Evolutionary conservation across 2,329 filamentous ascomycete species (phyloP).

Genomic region (Albifimbria verrucaria): DNA sequence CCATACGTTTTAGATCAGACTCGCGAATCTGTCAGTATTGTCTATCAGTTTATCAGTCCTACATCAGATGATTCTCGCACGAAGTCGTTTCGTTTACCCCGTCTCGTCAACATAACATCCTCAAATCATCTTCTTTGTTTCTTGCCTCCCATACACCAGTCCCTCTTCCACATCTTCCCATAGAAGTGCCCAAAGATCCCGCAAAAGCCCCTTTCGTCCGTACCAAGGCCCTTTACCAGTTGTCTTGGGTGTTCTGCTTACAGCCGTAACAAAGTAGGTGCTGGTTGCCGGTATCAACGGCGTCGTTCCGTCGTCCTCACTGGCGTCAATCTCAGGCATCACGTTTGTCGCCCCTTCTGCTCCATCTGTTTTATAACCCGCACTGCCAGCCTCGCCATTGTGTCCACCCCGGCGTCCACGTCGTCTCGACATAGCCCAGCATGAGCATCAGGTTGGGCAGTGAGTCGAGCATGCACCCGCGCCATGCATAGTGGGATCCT

Average conservation of each 20-base stretch:
- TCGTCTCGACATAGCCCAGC: constrained; percentile 62
- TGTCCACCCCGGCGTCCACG: constrained; percentile 66
- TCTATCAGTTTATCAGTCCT: too few relatives aligned
- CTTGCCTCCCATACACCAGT: constrained; percentile 22
- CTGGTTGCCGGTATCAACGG: constrained; percentile 25
- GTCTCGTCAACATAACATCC: not conserved
- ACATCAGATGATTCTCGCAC: too few relatives aligned
- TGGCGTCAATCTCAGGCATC: constrained; percentile 37
- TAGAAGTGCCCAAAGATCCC: constrained; percentile 25
- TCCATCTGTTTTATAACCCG: constrained; percentile 53
- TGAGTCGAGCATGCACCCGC: constrained; percentile 62
- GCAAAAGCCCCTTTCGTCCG: constrained; percentile 24
- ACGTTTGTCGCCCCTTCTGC: constrained; percentile 38
- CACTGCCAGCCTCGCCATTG: constrained; percentile 41
- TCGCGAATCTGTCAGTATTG: too few relatives aligned
- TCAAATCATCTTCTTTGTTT: constrained; percentile 17
- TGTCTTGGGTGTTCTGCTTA: constrained; percentile 32
- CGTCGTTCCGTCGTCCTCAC: constrained; percentile 17
- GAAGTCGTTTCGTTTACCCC: too few relatives aligned
- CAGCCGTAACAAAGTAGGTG: constrained; percentile 32
- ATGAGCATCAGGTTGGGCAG: constrained; percentile 61
- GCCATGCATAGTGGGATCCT: constrained; percentile 56
- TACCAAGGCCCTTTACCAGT: constrained; percentile 33
- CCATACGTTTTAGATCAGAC: too few relatives aligned
- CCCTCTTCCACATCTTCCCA: constrained; percentile 28